These are phyloP conservation scores for Platanus orientalis DNA, from an alignment of 164 flowering plant genomes.

Conservation along the genomic window DNA sequence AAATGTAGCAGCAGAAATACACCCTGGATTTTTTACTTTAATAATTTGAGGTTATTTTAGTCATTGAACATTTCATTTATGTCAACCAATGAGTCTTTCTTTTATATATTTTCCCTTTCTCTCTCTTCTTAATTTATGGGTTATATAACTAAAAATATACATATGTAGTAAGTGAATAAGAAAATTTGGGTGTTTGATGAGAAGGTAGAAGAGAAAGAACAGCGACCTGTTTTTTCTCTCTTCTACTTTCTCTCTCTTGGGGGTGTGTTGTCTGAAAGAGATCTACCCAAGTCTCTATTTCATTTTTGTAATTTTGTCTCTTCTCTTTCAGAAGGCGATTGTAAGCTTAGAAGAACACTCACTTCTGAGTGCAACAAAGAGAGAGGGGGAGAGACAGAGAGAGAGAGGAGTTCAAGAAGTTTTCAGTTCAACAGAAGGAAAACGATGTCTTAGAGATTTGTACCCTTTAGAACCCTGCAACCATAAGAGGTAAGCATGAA, in stretches of 20 bases:
- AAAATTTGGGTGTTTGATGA: slow-evolving; percentile 6
- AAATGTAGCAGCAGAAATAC: no score
- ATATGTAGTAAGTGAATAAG: slow-evolving; percentile 1
- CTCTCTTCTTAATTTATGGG: no score
- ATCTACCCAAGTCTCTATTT: neutral
- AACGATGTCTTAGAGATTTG: slow-evolving; percentile 52
- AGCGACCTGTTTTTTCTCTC: slow-evolving; percentile 40
- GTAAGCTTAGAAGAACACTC: slow-evolving; percentile 8
- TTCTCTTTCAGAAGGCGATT: slow-evolving; percentile 35
- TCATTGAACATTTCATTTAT: neutral
- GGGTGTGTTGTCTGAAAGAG: slow-evolving; percentile 18
- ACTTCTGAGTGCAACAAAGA: slow-evolving; percentile 14
- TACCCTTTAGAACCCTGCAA: slow-evolving; percentile 41
- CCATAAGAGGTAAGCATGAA: slow-evolving; percentile 3
- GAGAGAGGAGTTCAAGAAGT: slow-evolving; percentile 28
- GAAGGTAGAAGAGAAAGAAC: slow-evolving; percentile 26
- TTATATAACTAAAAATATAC: no score
- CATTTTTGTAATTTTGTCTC: neutral
- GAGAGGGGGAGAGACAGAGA: slow-evolving; percentile 22
- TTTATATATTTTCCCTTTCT: no score
- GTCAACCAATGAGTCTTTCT: no score
- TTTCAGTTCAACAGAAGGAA: slow-evolving; percentile 46
- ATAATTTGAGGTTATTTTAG: neutral
- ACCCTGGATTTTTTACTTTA: no score
- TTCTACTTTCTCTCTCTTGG: slow-evolving; percentile 11